Conservation (phyloP, 495 filamentous ascomycete species). For the Patellaria atrata region DNA sequence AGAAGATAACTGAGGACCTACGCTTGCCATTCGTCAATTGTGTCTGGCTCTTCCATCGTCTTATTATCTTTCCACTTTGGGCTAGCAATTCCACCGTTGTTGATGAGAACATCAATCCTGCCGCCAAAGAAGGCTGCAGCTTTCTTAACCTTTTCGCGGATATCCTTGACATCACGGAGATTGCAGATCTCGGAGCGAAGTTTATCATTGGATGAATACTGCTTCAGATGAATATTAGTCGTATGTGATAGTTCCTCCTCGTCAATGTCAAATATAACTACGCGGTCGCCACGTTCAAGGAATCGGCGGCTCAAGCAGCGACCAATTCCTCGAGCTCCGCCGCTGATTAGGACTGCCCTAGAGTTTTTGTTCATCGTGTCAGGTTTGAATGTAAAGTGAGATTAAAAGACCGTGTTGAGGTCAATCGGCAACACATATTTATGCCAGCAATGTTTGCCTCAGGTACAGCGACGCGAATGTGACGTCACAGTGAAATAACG, state of each 20-base stretch:
- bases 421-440: no score
- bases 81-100: slow-evolving; percentile 18
- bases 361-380: slow-evolving; percentile 1
- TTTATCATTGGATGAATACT: slow-evolving; percentile 6
- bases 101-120: slow-evolving; percentile 23
- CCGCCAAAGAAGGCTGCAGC: slow-evolving; percentile 22
- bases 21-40: slow-evolving; percentile 22
- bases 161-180: slow-evolving; percentile 21
- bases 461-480: no score
- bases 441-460: no score
- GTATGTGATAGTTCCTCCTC: slow-evolving; percentile 23
- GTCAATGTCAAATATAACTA: slow-evolving; percentile 25
- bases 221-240: slow-evolving; percentile 11
- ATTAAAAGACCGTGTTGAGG: no score
- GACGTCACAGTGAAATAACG: no score
- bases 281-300: slow-evolving; percentile 19
- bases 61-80: slow-evolving; percentile 20
- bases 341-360: slow-evolving; percentile 21
- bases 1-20: neutral
- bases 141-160: slow-evolving; percentile 12
- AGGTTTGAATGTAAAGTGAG: slow-evolving; percentile 3
- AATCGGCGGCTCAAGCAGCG: slow-evolving; percentile 19
- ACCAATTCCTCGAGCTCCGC: slow-evolving; percentile 24
- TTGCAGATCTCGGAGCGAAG: slow-evolving; percentile 19
- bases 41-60: slow-evolving; percentile 19